These are phyloP conservation scores for Hemileccinum rubropunctum DNA, from an alignment of 768 basidiomycete genomes.

Conservation along the genomic window DNA sequence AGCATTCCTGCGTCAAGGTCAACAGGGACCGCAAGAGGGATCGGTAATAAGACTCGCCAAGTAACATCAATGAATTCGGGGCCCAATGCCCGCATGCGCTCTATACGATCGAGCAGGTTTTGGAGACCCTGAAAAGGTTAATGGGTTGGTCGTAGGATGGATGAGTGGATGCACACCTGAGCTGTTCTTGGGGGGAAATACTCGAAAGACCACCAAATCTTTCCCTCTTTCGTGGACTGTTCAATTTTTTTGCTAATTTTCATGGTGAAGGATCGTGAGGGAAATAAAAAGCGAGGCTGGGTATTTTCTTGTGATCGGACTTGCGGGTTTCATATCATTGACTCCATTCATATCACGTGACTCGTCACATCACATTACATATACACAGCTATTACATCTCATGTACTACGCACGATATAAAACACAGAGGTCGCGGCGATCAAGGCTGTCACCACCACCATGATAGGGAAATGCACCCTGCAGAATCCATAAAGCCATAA, in stretches of 20 bases:
- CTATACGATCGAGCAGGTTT: slow-evolving; percentile 97
- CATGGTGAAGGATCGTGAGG: slow-evolving; percentile 44
- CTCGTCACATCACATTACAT: not conserved
- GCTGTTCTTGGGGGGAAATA: slow-evolving; percentile 97
- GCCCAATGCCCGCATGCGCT: slow-evolving; percentile 92
- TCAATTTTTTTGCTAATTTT: slow-evolving; percentile 94
- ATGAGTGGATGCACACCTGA: slow-evolving; percentile 53
- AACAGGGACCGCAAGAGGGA: not conserved
- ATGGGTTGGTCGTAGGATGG: not conserved
- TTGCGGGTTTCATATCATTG: slow-evolving; percentile 3
- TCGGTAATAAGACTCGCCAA: slow-evolving; percentile 50
- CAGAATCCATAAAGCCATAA: slow-evolving; percentile 2
- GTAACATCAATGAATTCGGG: slow-evolving; percentile 99
- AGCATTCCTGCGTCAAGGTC: slow-evolving; percentile 69
- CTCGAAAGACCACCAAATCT: slow-evolving; percentile 98
- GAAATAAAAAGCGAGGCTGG: slow-evolving; percentile 22
- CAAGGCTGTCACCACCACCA: slow-evolving; percentile 45
- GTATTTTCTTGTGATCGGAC: slow-evolving; percentile 25
- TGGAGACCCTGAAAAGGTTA: slow-evolving; percentile 45
- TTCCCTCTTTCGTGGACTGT: slow-evolving; percentile 78
- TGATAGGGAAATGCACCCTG: slow-evolving; percentile 53
- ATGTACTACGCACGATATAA: slow-evolving; percentile 37
- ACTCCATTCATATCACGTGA: slow-evolving; percentile 20
- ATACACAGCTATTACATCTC: slow-evolving; percentile 1
- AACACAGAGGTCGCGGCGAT: slow-evolving; percentile 53